Evolutionary conservation across 2,329 filamentous ascomycete species (phyloP), one percentile per base, ranked within the genome.

Genomic region (Chrysosporium keratinophilum): DNA sequence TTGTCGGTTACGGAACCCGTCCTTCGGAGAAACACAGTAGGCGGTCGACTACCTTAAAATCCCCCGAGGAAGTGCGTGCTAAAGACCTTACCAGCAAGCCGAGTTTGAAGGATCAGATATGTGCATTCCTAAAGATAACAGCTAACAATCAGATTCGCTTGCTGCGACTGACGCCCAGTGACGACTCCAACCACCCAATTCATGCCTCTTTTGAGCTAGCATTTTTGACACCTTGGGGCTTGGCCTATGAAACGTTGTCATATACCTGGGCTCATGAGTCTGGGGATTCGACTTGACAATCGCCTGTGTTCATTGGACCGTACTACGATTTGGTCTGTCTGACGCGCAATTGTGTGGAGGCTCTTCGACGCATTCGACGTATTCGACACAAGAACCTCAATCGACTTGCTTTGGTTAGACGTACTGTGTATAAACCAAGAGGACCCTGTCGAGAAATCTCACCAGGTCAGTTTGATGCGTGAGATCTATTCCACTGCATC

Each of bases 401-500:
- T 31, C 43, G 15, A 41, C 34, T n/a, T 40, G 35, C 20, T 60
- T 39, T 61, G 59, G 59, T 49, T 56, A 20, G 58, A 61, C 41
- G 54, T 54, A 20, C 20, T 61, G 1, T 61, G 59, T 48, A 61
- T 61, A 28, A 52, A 60, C 43, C 54, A 59, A 33, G 14, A 45
- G 4, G 53, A 57, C 31, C 10, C 34, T 12, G 53, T 47, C 7
- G 59, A 60, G 19, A 53, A 57, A 14, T 56, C 53, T 10, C 49
- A 55, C 5, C 58, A 60, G 39, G 55, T 60, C 4, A 40, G 45
- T 17, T 44, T 60, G 14, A 61, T 61, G 58, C 52, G 50, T 19
- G 19, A 49, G 11, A 57, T 61, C 28, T 61, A 61, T 23, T 28
- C 41, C 7, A 44, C 53, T 42, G 56, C 56, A 1, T 39, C 35